Percentiles rank a stretch among this genome's conserved stretches.
These are phyloP conservation scores for Neonothopanus nambi DNA, from an alignment of 1,284 basidiomycete species.

Conservation along the genomic window DNA sequence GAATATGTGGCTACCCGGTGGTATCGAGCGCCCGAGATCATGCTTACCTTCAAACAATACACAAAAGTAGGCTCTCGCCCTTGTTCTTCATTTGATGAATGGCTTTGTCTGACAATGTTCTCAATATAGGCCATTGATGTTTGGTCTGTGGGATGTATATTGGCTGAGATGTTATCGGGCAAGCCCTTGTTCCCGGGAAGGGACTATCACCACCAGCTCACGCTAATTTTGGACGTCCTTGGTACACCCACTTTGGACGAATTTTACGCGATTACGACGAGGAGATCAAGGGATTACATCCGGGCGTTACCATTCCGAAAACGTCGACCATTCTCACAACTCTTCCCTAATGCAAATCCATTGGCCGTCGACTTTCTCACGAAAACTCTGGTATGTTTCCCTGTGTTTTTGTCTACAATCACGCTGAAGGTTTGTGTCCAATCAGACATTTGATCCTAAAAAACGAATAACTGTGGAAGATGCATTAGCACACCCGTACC, in stretches of 20 bases:
- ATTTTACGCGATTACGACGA: slow-evolving; percentile 88
- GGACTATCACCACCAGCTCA: slow-evolving; percentile 91
- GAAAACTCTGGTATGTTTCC: slow-evolving; percentile 55
- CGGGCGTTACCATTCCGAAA: slow-evolving; percentile 91
- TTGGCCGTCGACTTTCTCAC: slow-evolving; percentile 81
- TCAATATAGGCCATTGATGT: slow-evolving; percentile 76
- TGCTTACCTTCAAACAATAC: slow-evolving; percentile 15
- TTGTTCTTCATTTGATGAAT: slow-evolving; percentile 5
- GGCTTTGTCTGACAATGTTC: background rate
- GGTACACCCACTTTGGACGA: slow-evolving; percentile 91
- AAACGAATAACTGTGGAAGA: slow-evolving; percentile 89
- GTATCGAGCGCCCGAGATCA: slow-evolving; percentile 20
- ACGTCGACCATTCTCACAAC: slow-evolving; percentile 70
- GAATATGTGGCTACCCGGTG: slow-evolving; percentile 90
- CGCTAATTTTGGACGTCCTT: slow-evolving; percentile 83
- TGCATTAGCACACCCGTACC: slow-evolving; percentile 90
- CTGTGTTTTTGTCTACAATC: no score
- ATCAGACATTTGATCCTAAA: slow-evolving; percentile 90
- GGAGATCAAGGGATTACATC: slow-evolving; percentile 88
- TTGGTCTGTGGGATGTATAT: slow-evolving; percentile 92
- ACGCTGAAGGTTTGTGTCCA: no score
- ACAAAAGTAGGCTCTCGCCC: slow-evolving; percentile 7
- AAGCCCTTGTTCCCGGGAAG: slow-evolving; percentile 91
- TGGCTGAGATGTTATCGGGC: slow-evolving; percentile 92
- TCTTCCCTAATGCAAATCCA: slow-evolving; percentile 30